Conservation (phyloP, 345 rosid species). For the Gossypium ekmanianum region DNA sequence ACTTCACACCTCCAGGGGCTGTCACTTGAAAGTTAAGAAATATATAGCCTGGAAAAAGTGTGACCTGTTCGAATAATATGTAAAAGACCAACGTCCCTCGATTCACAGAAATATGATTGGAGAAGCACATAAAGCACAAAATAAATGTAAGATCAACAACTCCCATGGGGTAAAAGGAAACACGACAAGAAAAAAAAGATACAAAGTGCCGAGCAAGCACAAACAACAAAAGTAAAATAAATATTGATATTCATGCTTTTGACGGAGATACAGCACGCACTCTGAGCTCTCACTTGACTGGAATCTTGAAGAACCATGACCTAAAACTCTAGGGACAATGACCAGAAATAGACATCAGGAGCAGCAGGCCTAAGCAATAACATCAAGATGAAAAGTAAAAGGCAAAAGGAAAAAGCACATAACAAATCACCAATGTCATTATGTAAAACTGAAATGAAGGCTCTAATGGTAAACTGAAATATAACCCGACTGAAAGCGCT, state of each 20-base stretch:
- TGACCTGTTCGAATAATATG: not conserved
- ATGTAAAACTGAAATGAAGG: constrained; percentile 7
- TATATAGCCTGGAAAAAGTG: not conserved
- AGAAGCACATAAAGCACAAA: not conserved
- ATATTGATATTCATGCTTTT: not conserved
- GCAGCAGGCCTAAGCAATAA: constrained; percentile 5
- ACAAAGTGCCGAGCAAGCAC: not conserved
- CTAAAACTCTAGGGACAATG: not conserved
- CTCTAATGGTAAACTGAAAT: constrained; percentile 12
- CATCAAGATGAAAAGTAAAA: constrained; percentile 7
- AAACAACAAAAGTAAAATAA: not conserved
- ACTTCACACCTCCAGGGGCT: constrained; percentile 1
- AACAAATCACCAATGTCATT: not conserved
- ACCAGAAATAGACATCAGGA: not conserved
- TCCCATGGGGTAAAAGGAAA: not conserved
- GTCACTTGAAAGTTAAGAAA: not conserved
- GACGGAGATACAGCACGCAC: not conserved
- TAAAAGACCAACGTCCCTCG: not conserved
- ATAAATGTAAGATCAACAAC: not conserved
- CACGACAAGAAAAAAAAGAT: not conserved
- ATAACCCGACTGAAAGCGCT: constrained; percentile 20
- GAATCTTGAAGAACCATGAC: not conserved
- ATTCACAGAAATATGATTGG: not conserved
- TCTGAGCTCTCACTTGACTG: not conserved
- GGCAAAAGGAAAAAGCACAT: not conserved